Evolutionary conservation across 768 basidiomycete genomes (phyloP), one percentile per base, ranked within the genome.

Genomic region (Candolleomyces eurysporus): DNA sequence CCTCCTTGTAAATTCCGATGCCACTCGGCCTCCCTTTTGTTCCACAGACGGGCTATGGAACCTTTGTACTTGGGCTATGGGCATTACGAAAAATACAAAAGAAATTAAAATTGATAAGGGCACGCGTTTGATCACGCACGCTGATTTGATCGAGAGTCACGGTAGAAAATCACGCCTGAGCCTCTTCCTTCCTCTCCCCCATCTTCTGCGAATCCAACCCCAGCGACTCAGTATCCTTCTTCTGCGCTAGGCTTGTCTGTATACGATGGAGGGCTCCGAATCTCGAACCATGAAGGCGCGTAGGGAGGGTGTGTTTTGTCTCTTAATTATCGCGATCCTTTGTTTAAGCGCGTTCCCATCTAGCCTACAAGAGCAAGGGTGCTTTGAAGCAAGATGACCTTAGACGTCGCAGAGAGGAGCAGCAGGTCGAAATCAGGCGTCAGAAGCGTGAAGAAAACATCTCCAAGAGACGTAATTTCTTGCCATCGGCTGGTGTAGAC

Each of bases 381-480:
- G 88, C 85, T 66, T 80, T 95, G 65, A 95, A 94, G 75, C 88
- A 87, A 68, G 94, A 96, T 63, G 94, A 98, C 74, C 90, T 98
- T 68, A 88, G 96, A 68, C 90, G 95, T 76, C 89, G 96, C 74
- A 88, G 97, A 61, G 97, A 98, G 75, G 96, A 99, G 74, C 94
- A 96, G 73, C 96, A 98, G 71, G 97, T 99, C 60, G 97, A 98
- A 83, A 98, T 99, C 82, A 85, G 97, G 72, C 86, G 94, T 72
- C 94, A 96, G 80, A 98, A 98, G 80, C 84, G 97, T 68, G 97
- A 99, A 74, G 97, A 99, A 76, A 96, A 95, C 74, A 96, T 98
- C 64, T 92, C 96, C 62, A 99, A 99, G 82, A 85, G 97, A 75
- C 84, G 97, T 64, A 98, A 98, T 76, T 92, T 96, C 72, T 82